These are phyloP conservation scores for Dactylellina parvicollis DNA, from an alignment of 2,329 filamentous ascomycete genomes.

Conservation along the genomic window DNA sequence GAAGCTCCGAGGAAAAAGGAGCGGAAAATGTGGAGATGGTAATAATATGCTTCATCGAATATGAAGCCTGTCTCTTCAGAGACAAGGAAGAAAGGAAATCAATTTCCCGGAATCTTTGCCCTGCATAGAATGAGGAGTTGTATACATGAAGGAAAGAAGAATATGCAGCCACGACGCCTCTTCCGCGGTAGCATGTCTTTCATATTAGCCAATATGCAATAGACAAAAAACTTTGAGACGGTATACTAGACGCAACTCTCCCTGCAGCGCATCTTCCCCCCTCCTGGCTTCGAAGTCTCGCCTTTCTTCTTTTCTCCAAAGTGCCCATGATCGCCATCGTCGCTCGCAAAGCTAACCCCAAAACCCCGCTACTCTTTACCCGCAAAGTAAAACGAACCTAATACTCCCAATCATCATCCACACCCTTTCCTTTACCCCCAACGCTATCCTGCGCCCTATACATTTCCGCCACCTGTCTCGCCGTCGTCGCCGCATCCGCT, in stretches of 20 bases:
- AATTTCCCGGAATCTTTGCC: neutral
- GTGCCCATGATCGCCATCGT: conserved; percentile 6
- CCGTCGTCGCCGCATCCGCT: conserved; percentile 85
- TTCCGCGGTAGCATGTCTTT: conserved; percentile 14
- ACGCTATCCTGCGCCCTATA: conserved; percentile 94
- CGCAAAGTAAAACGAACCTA: conserved; percentile 62
- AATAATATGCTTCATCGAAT: neutral
- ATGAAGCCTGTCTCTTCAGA: no score
- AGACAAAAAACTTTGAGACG: neutral
- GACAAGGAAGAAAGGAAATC: neutral
- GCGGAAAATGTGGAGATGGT: neutral
- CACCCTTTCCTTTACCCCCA: conserved; percentile 69
- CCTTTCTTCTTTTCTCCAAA: neutral
- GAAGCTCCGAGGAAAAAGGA: neutral
- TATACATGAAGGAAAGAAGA: neutral
- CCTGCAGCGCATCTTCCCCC: neutral
- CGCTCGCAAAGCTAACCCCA: conserved; percentile 1
- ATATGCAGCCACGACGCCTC: conserved; percentile 28
- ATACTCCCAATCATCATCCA: conserved; percentile 99
- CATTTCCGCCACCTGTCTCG: conserved; percentile 91
- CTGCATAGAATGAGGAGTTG: conserved; percentile 7
- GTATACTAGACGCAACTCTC: neutral
- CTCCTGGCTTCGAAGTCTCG: no score
- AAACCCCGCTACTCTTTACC: neutral
- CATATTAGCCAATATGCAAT: conserved; percentile 16